Evolutionary conservation across 1,284 basidiomycete species (phyloP).

Genomic region (Pisolithus thermaeus): DNA sequence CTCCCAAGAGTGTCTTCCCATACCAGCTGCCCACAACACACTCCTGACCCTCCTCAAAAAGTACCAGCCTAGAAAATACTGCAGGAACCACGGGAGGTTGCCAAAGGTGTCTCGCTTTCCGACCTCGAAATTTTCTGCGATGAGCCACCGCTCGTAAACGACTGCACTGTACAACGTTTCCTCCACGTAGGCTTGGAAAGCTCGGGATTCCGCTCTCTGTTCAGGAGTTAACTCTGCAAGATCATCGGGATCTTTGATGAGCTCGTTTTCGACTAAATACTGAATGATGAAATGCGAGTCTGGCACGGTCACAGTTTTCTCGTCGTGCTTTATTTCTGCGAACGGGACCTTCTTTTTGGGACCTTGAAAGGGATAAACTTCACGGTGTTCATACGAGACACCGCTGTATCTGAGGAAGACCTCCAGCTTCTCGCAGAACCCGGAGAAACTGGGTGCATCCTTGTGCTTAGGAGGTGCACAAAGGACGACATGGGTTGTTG

Average conservation of each 20-base stretch:
- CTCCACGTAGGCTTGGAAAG: slow-evolving; percentile 30
- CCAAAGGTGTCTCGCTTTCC: slow-evolving; percentile 15
- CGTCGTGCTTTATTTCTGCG: slow-evolving; percentile 24
- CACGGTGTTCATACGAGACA: slow-evolving; percentile 26
- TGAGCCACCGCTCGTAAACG: slow-evolving; percentile 26
- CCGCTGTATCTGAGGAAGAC: slow-evolving; percentile 24
- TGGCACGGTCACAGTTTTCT: slow-evolving; percentile 16
- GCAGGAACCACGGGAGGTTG: slow-evolving; percentile 13
- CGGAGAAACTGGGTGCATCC: slow-evolving; percentile 23
- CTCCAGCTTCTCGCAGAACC: slow-evolving; percentile 32
- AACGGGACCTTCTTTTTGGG: slow-evolving; percentile 30
- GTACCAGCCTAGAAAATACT: slow-evolving; percentile 18
- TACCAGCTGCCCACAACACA: slow-evolving; percentile 17
- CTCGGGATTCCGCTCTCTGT: slow-evolving; percentile 29
- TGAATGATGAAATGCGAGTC: slow-evolving; percentile 32
- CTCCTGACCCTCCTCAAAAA: slow-evolving; percentile 15
- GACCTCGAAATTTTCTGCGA: slow-evolving; percentile 22
- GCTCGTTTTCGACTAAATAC: slow-evolving; percentile 21
- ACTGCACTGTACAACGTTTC: slow-evolving; percentile 26
- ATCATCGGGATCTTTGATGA: slow-evolving; percentile 25
- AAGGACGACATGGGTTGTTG: slow-evolving; percentile 19
- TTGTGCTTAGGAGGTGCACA: slow-evolving; percentile 23
- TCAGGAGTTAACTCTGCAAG: slow-evolving; percentile 20
- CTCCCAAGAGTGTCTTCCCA: slow-evolving; percentile 28
- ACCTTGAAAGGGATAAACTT: slow-evolving; percentile 17